Conservation (phyloP, 2,329 filamentous ascomycete species). For the Fusarium burgessii region DNA sequence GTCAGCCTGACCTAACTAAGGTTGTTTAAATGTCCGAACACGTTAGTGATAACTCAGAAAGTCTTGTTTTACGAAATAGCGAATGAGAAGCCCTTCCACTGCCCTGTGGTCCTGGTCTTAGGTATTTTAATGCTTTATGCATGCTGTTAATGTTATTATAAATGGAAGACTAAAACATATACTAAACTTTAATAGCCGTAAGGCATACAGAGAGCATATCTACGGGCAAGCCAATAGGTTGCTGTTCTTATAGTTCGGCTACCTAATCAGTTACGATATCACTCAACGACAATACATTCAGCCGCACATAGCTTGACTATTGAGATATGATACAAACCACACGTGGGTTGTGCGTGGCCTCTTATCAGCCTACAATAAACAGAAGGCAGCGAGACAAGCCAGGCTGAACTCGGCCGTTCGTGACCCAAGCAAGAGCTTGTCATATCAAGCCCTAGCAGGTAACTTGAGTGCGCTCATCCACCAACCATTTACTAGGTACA, state of each 20-base stretch:
- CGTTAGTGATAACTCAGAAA: background rate
- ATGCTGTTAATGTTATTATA: background rate
- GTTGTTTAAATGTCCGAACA: background rate
- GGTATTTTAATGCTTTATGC: background rate
- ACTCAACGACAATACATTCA: background rate
- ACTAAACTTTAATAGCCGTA: background rate
- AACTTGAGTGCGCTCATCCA: no score
- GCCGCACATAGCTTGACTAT: background rate
- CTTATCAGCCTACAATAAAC: background rate
- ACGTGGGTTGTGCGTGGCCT: background rate
- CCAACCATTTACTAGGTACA: no score
- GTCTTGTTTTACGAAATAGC: conserved; percentile 7
- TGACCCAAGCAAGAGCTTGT: no score
- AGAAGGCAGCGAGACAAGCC: background rate
- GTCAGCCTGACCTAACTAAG: background rate
- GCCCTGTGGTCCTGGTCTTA: background rate
- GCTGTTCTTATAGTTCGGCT: background rate
- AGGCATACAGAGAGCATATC: background rate
- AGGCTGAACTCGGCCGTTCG: background rate
- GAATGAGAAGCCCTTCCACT: background rate
- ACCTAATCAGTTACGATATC: background rate
- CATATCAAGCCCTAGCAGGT: background rate
- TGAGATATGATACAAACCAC: background rate
- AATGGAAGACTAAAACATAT: background rate
- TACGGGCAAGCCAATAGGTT: background rate